A percentile compares a stretch with the other conserved stretches of the same genome.
Evolutionary conservation across 2,329 filamentous ascomycete genomes (phyloP).

Genomic region (Dothideomycetidae sp.): DNA sequence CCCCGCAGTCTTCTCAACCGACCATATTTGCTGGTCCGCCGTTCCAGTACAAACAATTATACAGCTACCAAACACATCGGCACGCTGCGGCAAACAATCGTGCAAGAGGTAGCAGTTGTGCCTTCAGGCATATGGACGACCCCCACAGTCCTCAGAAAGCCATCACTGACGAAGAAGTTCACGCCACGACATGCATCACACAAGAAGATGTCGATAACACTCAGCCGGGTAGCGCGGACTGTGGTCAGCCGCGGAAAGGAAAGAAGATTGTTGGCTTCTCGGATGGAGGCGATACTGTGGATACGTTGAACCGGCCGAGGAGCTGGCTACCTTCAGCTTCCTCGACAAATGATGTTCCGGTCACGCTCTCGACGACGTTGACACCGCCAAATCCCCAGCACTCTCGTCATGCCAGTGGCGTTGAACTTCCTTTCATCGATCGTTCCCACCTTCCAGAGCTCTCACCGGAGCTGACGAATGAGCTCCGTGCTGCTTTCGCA

Average conservation of each 20-base stretch:
- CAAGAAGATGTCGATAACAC: conserved; percentile 10
- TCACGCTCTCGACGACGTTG: neutral
- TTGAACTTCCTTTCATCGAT: conserved; percentile 2
- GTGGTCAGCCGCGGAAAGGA: conserved; percentile 10
- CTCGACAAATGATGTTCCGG: neutral
- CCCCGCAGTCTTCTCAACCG: too few relatives aligned
- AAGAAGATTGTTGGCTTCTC: conserved; percentile 15
- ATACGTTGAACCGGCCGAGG: conserved; percentile 9
- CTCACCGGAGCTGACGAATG: conserved; percentile 10
- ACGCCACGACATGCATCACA: too few relatives aligned
- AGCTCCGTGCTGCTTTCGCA: conserved; percentile 11
- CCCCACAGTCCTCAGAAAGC: too few relatives aligned
- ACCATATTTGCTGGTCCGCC: too few relatives aligned
- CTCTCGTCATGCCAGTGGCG: conserved; percentile 6
- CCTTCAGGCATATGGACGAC: too few relatives aligned
- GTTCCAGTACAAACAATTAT: too few relatives aligned
- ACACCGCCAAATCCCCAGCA: conserved; percentile 1
- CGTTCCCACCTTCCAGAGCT: conserved; percentile 10
- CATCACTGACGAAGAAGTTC: too few relatives aligned
- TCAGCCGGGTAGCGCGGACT: conserved; percentile 9
- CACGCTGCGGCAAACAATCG: too few relatives aligned
- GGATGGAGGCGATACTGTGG: conserved; percentile 7
- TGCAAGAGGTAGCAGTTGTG: too few relatives aligned
- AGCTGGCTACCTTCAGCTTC: conserved; percentile 1
- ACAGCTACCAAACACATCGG: too few relatives aligned